Percentiles rank a stretch among this genome's conserved stretches.
Conservation (phyloP, 2,329 filamentous ascomycete genomes). For the Cylindrodendrum hubeiense region DNA sequence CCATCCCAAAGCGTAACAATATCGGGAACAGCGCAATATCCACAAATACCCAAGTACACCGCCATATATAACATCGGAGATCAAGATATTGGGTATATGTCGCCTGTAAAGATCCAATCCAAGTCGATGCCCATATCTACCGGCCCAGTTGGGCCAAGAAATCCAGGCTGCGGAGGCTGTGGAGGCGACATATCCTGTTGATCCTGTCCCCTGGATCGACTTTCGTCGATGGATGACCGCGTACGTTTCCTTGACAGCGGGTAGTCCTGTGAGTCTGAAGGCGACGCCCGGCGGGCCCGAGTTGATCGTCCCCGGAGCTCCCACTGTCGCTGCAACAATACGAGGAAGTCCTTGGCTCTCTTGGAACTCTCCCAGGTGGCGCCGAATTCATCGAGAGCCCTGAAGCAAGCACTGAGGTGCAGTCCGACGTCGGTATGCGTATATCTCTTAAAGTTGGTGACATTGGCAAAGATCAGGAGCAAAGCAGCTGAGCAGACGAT, state of each 20-base stretch:
- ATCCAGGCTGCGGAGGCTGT: conserved; percentile 15
- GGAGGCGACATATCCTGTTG: conserved; percentile 16
- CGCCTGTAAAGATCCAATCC: conserved; percentile 37
- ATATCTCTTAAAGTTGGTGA: conserved; percentile 36
- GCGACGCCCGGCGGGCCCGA: conserved; percentile 14
- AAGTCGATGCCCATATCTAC: conserved; percentile 32
- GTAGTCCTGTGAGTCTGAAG: conserved; percentile 2
- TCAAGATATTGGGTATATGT: conserved; percentile 22
- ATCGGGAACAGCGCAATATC: background rate
- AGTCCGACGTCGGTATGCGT: conserved; percentile 18
- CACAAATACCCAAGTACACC: background rate
- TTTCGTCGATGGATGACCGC: conserved; percentile 21
- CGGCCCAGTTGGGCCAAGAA: conserved; percentile 17
- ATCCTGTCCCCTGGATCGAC: background rate
- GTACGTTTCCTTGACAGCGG: conserved; percentile 32
- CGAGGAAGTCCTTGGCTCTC: conserved; percentile 37
- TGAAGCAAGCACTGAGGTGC: conserved; percentile 40
- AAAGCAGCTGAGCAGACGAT: conserved; percentile 29
- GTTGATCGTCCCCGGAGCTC: conserved; percentile 25
- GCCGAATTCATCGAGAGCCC: conserved; percentile 39
- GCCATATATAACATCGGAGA: background rate
- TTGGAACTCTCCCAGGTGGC: conserved; percentile 42
- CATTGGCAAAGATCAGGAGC: conserved; percentile 32
- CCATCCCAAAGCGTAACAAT: background rate
- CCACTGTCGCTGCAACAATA: conserved; percentile 40